These are phyloP conservation scores for Hypericum perforatum DNA, from an alignment of 345 rosid species.

Conservation along the genomic window DNA sequence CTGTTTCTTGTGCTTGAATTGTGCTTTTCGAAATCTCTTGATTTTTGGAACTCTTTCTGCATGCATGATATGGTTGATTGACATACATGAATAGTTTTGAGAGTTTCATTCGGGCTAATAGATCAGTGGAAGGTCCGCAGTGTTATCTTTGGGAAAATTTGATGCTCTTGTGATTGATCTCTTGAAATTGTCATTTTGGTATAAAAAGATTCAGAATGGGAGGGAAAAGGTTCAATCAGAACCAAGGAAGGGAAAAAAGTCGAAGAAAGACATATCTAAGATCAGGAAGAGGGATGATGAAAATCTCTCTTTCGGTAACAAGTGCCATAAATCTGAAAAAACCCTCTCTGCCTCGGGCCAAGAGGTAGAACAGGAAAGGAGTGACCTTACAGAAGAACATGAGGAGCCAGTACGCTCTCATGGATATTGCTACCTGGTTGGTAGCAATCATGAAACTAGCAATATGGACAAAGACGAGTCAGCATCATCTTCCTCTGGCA, in stretches of 20 bases:
- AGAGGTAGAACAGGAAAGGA: constrained; percentile 38
- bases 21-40: too few species aligned
- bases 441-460: constrained; percentile 30
- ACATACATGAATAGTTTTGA: too few species aligned
- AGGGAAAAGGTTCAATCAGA: constrained; percentile 28
- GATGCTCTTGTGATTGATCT: constrained; percentile 9
- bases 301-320: neutral
- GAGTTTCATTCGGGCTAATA: too few species aligned
- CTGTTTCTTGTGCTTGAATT: too few species aligned
- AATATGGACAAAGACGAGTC: constrained; percentile 11
- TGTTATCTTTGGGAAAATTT: too few species aligned
- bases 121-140: too few species aligned
- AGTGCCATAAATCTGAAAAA: neutral
- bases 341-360: neutral
- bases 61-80: too few species aligned
- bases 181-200: constrained; percentile 40
- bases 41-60: too few species aligned
- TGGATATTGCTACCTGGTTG: constrained; percentile 28
- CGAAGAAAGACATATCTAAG: constrained; percentile 27
- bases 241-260: constrained; percentile 21
- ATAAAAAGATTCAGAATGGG: constrained; percentile 34
- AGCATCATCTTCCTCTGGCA: neutral
- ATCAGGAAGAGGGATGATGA: constrained; percentile 8
- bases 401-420: constrained; percentile 27
- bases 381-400: constrained; percentile 59